These are phyloP conservation scores for Fragaria vesca DNA, from an alignment of 306 rosid genomes.

Conservation along the genomic window DNA sequence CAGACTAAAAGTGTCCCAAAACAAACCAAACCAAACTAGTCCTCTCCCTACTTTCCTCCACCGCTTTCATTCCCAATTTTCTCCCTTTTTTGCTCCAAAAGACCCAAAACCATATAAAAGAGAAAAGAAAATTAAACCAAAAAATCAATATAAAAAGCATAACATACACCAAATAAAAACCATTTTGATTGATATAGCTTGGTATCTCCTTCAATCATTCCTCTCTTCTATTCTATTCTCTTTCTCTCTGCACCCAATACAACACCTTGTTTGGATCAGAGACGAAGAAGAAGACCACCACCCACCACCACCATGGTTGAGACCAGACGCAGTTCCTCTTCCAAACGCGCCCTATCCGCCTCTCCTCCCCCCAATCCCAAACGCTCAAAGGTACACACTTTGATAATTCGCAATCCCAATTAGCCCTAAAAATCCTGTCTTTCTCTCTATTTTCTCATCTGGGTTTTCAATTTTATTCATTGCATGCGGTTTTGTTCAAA, in stretches of 20 bases:
- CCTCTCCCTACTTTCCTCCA: background rate
- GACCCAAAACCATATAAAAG: background rate
- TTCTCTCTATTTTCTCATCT: background rate
- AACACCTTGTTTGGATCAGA: constrained; percentile 46
- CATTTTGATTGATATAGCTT: constrained; percentile 17
- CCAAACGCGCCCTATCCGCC: constrained; percentile 75
- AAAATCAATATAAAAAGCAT: background rate
- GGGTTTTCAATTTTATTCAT: constrained; percentile 14
- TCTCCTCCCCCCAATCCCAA: constrained; percentile 67
- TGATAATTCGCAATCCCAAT: background rate
- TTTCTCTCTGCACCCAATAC: constrained; percentile 13
- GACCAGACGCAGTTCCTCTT: constrained; percentile 83
- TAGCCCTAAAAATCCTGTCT: background rate
- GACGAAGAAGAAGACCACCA: constrained; percentile 19
- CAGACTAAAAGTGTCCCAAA: background rate
- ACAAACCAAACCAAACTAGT: background rate
- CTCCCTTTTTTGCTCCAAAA: background rate
- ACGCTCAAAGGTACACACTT: constrained; percentile 69
- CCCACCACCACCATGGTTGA: constrained; percentile 66
- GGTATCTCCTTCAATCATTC: constrained; percentile 35
- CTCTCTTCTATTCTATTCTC: background rate
- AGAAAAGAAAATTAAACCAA: background rate
- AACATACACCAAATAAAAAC: background rate
- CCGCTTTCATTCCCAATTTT: background rate
- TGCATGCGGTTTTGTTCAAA: background rate